Evolutionary conservation across 768 basidiomycete species (phyloP).

Genomic region (Panellus pusillus): DNA sequence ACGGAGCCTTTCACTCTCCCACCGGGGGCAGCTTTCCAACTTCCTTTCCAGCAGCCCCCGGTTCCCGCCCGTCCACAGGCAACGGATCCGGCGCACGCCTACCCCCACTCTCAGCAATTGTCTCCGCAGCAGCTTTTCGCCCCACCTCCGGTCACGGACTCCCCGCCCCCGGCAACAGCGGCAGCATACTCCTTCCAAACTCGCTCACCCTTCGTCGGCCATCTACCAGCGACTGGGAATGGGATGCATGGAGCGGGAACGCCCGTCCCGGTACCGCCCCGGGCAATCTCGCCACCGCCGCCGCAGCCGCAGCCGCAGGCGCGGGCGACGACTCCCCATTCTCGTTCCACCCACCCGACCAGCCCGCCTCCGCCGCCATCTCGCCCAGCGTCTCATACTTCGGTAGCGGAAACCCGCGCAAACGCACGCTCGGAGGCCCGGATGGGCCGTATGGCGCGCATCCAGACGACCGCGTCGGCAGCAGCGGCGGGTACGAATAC

Average conservation of each 20-base stretch:
- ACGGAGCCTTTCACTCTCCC: constrained; percentile 13
- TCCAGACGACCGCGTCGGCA: constrained; percentile 22
- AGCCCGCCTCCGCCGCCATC: constrained; percentile 15
- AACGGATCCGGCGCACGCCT: constrained; percentile 42
- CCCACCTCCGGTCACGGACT: constrained; percentile 38
- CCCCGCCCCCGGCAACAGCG: constrained; percentile 34
- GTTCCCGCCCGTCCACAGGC: constrained; percentile 34
- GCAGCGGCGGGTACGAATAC: constrained; percentile 45
- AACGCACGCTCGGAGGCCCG: constrained; percentile 52
- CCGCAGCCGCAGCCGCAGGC: constrained; percentile 42
- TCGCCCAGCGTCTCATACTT: not conserved
- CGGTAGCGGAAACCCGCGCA: constrained; percentile 42
- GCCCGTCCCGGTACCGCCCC: constrained; percentile 73
- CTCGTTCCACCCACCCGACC: constrained; percentile 45
- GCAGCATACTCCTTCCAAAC: constrained; percentile 55
- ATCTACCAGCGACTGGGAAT: constrained; percentile 41
- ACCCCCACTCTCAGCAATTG: constrained; percentile 75
- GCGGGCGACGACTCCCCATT: constrained; percentile 51
- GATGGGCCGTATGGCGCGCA: constrained; percentile 34
- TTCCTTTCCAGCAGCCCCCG: not conserved
- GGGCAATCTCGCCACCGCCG: constrained; percentile 58
- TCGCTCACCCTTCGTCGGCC: constrained; percentile 57
- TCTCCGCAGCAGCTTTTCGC: constrained; percentile 65
- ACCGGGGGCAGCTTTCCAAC: not conserved
- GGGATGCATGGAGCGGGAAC: constrained; percentile 24